Evolutionary conservation across 345 rosid species (phyloP).

Genomic region (Linum usitatissimum): DNA sequence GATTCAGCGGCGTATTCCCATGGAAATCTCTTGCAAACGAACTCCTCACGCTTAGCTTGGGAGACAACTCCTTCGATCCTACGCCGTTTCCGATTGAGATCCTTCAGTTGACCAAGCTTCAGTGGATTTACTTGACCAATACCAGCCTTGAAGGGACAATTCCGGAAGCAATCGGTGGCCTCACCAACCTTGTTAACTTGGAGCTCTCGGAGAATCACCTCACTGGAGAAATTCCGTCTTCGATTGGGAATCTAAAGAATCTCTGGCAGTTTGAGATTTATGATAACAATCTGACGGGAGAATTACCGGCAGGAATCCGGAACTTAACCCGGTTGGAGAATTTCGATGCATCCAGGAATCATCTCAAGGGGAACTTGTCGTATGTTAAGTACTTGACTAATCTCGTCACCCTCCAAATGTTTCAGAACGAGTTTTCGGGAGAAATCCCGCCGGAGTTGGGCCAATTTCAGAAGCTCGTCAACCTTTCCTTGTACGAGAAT

Average conservation of each 20-base stretch:
- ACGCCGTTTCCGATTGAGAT: constrained; percentile 42
- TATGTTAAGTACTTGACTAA: constrained; percentile 45
- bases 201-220: constrained; percentile 45
- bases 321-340: constrained; percentile 45
- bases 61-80: constrained; percentile 47
- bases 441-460: constrained; percentile 71
- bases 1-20: constrained; percentile 56
- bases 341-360: constrained; percentile 53
- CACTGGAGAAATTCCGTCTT: constrained; percentile 49
- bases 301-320: constrained; percentile 55
- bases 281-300: constrained; percentile 45
- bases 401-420: constrained; percentile 52
- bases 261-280: constrained; percentile 68
- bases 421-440: constrained; percentile 45
- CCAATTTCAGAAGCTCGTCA: constrained; percentile 42
- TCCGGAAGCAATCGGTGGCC: constrained; percentile 48
- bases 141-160: constrained; percentile 52
- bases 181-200: constrained; percentile 41
- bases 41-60: constrained; percentile 47
- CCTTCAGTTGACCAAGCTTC: constrained; percentile 37
- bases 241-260: constrained; percentile 44
- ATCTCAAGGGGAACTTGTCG: constrained; percentile 51
- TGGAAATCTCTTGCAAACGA: constrained; percentile 51
- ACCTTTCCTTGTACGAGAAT: constrained; percentile 63
- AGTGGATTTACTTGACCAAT: constrained; percentile 51